Percentiles rank a stretch among this genome's conserved stretches.
These are phyloP conservation scores for Harringtonia aguacate DNA, from an alignment of 2,329 filamentous ascomycete species.

Conservation along the genomic window DNA sequence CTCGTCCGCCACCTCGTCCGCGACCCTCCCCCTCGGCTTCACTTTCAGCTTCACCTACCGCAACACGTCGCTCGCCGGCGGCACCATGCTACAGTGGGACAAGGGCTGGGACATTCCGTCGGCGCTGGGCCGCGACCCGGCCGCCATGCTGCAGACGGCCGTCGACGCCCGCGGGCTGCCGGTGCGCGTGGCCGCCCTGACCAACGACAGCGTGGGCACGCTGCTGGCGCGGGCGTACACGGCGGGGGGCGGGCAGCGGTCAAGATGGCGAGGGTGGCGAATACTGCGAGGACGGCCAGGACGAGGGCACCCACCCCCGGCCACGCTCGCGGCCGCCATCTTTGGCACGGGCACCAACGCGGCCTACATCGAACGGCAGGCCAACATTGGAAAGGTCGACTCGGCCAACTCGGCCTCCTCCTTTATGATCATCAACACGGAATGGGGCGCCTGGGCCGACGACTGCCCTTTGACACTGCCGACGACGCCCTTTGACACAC, in stretches of 20 bases:
- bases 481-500: conserved; percentile 68
- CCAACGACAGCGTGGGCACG: conserved; percentile 95
- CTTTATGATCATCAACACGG: conserved; percentile 94
- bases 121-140: conserved; percentile 87
- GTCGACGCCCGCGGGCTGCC: conserved; percentile 78
- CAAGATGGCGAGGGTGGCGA: background rate
- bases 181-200: conserved; percentile 88
- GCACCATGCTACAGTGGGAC: conserved; percentile 88
- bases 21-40: conserved; percentile 80
- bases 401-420: too few relatives aligned
- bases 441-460: conserved; percentile 90
- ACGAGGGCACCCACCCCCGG: too few relatives aligned
- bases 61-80: conserved; percentile 88
- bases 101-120: conserved; percentile 96
- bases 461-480: conserved; percentile 81
- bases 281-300: conserved; percentile 39
- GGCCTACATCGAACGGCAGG: conserved; percentile 88
- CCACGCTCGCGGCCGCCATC: conserved; percentile 66
- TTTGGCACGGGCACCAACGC: conserved; percentile 97
- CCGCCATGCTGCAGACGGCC: conserved; percentile 74
- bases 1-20: too few relatives aligned
- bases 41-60: conserved; percentile 96
- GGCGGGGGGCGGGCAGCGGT: conserved; percentile 68
- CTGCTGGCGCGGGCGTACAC: conserved; percentile 88
- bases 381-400: conserved; percentile 50